Conservation (phyloP, 2,329 filamentous ascomycete genomes). For the Paraconiothyrium sp. region DNA sequence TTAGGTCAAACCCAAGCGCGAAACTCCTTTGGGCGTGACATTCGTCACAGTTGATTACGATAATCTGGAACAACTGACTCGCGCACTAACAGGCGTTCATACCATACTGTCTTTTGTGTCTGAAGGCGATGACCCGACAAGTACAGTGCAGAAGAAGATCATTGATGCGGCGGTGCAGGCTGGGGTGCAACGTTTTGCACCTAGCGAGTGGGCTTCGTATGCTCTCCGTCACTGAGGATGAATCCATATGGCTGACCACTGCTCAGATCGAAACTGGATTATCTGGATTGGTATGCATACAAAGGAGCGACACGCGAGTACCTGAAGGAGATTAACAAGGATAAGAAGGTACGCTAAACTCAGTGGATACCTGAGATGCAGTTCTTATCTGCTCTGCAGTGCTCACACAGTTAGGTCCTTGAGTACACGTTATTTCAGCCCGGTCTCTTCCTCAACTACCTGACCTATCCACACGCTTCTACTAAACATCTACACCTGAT, state of each 20-base stretch:
- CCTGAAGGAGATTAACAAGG: constrained; percentile 60
- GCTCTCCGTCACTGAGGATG: not conserved
- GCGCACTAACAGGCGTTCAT: constrained; percentile 56
- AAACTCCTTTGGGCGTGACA: not conserved
- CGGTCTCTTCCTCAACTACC: constrained; percentile 62
- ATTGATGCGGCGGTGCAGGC: constrained; percentile 34
- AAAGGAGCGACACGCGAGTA: constrained; percentile 61
- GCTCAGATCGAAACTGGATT: constrained; percentile 39
- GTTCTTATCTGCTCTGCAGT: not conserved
- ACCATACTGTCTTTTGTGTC: constrained; percentile 65
- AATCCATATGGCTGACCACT: not conserved
- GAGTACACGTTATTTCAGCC: constrained; percentile 66
- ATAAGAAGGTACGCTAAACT: constrained; percentile 51
- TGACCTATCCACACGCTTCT: constrained; percentile 59
- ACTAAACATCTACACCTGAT: constrained; percentile 56
- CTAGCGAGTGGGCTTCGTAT: constrained; percentile 38
- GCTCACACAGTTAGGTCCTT: constrained; percentile 52
- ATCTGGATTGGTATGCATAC: constrained; percentile 60
- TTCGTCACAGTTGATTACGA: constrained; percentile 16
- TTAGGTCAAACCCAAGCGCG: constrained; percentile 2
- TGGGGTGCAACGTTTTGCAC: constrained; percentile 36
- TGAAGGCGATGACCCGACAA: constrained; percentile 30
- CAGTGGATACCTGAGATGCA: not conserved
- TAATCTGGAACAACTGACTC: constrained; percentile 12
- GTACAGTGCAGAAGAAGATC: constrained; percentile 28